Evolutionary conservation across 2,329 filamentous ascomycete species (phyloP), one percentile per base, ranked within the genome.

Genomic region (Ceratocystis cacaofunesta): DNA sequence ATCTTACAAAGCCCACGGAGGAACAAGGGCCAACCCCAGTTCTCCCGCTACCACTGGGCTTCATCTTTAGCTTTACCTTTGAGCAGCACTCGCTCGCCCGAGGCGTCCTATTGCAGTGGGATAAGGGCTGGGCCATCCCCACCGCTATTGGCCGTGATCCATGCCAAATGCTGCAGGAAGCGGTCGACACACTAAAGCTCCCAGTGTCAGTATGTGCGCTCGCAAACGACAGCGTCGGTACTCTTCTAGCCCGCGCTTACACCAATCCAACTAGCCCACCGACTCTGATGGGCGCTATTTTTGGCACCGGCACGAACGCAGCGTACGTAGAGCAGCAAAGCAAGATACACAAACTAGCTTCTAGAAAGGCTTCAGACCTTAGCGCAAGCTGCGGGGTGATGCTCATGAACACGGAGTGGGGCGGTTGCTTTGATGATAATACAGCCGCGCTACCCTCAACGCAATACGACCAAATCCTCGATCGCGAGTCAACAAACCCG

Each of bases 381-480:
- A 84, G 87, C 72, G 78, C 76, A 61, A 80, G 78, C 1, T 86
- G 85, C 0, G 85, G 85, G 25, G 79, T 88, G 69, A 90, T 91
- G 87, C 85, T 91, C 68, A 80, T 92, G 72, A 92, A 91, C 73
- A 87, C 86, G 1, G 88, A 92, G 76, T 92, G 88, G 88, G 88
- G 88, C 67, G 88, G 85, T 68, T 62, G 58, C 36, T 91, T 91
- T 71, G 88, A 91, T 75, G 89, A 88, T 73, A 77, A 80, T 25
- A 78, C 90, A 52, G 82, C 79, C 66, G 85, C 88, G 5, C 77
- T 91, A n/a, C 87, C 88, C 8, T 82, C 81, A 69, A 91, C 87
- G 0, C 75, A 78, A 1, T 90, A 87, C 72, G 88, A 92, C 72
- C 72, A 76, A 43, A 79, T 80, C 63, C 78, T 92, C 17, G 88